phyloP scores from a whole-genome alignment of 495 filamentous ascomycete genomes.

The Trichocladium uniseriatum region DNA sequence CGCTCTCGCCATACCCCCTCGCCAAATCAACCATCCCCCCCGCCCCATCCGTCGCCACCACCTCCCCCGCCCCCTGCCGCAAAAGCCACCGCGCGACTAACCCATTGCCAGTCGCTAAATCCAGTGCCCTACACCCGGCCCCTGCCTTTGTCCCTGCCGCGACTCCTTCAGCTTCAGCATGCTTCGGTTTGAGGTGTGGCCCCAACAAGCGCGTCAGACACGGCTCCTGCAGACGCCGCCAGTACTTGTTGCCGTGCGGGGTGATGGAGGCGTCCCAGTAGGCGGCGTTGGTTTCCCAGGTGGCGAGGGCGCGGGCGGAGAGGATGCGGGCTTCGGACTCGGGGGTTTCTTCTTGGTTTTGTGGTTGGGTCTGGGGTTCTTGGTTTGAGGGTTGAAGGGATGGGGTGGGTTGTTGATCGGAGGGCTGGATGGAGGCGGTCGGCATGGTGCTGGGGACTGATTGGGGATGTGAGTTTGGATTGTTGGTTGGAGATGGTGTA shows the following conservation, averaged over 20 bases:
- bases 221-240: conserved; percentile 28
- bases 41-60: conserved; percentile 33
- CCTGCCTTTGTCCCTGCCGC: too few species aligned
- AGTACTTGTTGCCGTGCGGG: conserved; percentile 33
- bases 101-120: conserved; percentile 37
- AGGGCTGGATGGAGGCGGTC: too few species aligned
- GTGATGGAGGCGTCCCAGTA: conserved; percentile 33
- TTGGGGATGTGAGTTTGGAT: too few species aligned
- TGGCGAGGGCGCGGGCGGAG: conserved; percentile 11
- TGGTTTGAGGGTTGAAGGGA: too few species aligned
- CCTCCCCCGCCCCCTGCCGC: conserved; percentile 17
- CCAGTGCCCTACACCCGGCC: conserved; percentile 26
- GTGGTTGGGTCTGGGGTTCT: too few species aligned
- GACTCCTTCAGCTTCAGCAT: too few species aligned
- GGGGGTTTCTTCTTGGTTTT: too few species aligned
- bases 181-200: conserved; percentile 7
- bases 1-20: conserved; percentile 1
- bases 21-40: conserved; percentile 26
- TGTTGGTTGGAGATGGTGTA: too few species aligned
- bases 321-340: too few species aligned
- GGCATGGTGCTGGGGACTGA: too few species aligned
- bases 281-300: conserved; percentile 30
- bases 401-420: too few species aligned
- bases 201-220: conserved; percentile 26
- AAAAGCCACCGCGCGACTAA: conserved; percentile 31